Conservation (phyloP, 129 eudicot genomes). For the Centella asiatica region DNA sequence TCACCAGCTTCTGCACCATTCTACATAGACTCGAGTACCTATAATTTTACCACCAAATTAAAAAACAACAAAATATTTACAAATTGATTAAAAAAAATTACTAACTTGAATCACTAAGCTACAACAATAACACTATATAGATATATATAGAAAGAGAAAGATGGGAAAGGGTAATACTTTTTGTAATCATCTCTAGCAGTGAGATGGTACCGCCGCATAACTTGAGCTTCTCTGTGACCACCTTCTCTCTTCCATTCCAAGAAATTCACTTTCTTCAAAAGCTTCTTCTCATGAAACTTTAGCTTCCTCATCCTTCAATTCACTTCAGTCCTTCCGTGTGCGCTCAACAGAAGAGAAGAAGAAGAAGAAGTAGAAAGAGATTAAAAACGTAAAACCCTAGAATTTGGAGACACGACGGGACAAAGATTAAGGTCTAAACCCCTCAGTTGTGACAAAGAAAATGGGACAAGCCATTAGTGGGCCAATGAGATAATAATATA, state of each 20-base stretch:
- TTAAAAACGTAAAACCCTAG: too few relatives aligned
- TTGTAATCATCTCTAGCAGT: constrained; percentile 93
- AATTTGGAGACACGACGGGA: too few relatives aligned
- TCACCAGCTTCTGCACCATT: constrained; percentile 74
- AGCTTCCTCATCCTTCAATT: constrained; percentile 67
- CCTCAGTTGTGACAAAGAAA: too few relatives aligned
- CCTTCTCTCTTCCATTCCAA: constrained; percentile 97
- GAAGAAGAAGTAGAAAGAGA: too few relatives aligned
- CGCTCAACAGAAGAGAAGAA: too few relatives aligned
- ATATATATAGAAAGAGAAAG: background rate
- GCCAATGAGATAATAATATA: too few relatives aligned
- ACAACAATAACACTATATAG: background rate
- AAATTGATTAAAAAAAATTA: background rate
- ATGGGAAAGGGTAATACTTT: constrained; percentile 28
- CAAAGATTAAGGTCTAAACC: too few relatives aligned
- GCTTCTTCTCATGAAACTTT: constrained; percentile 81
- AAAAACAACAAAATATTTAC: background rate
- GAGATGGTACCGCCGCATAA: constrained; percentile 81
- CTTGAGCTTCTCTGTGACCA: constrained; percentile 72
- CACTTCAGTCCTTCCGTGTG: too few relatives aligned
- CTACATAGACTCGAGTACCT: constrained; percentile 83
- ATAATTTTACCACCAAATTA: background rate
- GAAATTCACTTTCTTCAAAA: constrained; percentile 64
- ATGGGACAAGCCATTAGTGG: too few relatives aligned
- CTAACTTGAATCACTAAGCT: background rate